Evolutionary conservation across 805 yeast genomes (phyloP), one percentile per base, ranked within the genome.

Genomic region (Cyberlindnera amylophila): DNA sequence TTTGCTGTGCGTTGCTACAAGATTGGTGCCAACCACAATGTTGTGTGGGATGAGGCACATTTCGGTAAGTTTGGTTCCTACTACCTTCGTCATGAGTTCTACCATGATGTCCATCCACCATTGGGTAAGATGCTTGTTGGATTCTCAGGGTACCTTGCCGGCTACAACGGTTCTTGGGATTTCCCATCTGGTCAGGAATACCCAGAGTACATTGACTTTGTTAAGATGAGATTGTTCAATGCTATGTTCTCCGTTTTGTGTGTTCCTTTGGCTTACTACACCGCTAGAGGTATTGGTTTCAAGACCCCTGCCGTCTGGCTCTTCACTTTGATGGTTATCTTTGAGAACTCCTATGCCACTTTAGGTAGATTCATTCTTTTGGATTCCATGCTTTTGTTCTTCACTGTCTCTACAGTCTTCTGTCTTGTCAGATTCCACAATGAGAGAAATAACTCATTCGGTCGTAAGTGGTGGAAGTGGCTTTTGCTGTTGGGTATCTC

Each of bases 41-140:
- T 93, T 24, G 93, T 93, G 36, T 90, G 97, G 97, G 97, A 89
- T 66, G 97, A 89, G 62, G 97, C 96, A 32, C 96, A 90, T 69
- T 91, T 91, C 64, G 99, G 97, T 39, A 93, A 91, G 63, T 91
- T 91, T 62, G 98, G 97, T 26, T 82, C 96, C 11, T 83, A 87
- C 62, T 91, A 91, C 64, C 70, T 91, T 49, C 81, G 77, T 54
- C 93, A 87, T 53, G 95, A 87, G 57, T 88, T 86, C 61, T 91
- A 90, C 64, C 95, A 87, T 61, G 99, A 91, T 65, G 96, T 91
- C 27, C 99, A 91, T 65, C 99, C 99, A 37, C 99, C 99, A 2
- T 70, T 91, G 55, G 98, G 97, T 17, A 91, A 91, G 65, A 82
- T 91, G 84, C 72, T 93, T 46, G 86, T 88, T 45, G 98, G 95